Conservation (phyloP, 345 rosid species). For the Camelina hispida region DNA sequence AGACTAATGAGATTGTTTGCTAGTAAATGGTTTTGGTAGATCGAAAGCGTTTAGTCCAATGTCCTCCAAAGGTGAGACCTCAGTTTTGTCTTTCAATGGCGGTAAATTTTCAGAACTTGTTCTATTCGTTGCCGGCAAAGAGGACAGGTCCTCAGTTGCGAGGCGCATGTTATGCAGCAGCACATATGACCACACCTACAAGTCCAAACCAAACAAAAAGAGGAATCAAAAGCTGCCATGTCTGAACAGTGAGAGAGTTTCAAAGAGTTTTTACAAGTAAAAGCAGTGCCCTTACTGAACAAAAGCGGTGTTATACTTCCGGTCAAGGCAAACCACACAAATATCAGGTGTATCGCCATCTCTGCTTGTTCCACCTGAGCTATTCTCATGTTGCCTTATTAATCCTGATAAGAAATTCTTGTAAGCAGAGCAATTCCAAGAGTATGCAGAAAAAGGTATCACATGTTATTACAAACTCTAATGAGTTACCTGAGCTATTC, state of each 20-base stretch:
- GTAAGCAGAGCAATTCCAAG: constrained; percentile 1
- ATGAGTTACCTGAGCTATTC: background rate
- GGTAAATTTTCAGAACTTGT: constrained; percentile 67
- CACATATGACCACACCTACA: constrained; percentile 95
- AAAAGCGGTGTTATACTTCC: constrained; percentile 73
- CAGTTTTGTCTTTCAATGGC: constrained; percentile 47
- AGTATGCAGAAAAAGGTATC: background rate
- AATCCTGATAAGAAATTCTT: background rate
- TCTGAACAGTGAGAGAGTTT: constrained; percentile 9
- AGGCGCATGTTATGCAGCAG: constrained; percentile 78
- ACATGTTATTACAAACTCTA: constrained; percentile 14
- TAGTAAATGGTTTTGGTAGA: background rate
- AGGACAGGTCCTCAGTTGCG: constrained; percentile 59
- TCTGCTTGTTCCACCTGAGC: constrained; percentile 15
- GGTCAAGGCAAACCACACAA: constrained; percentile 83
- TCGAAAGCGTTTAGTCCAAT: background rate
- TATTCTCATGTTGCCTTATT: constrained; percentile 38
- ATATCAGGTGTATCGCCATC: constrained; percentile 53
- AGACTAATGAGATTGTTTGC: background rate
- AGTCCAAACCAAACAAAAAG: constrained; percentile 16
- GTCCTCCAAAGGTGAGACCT: background rate
- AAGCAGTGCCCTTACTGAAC: constrained; percentile 60
- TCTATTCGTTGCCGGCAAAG: constrained; percentile 72
- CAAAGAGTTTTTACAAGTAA: constrained; percentile 3
- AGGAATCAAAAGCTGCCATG: background rate